Percentiles rank a stretch among this genome's conserved stretches.
These are phyloP conservation scores for Clonostachys sp. DNA, from an alignment of 2,329 filamentous ascomycete genomes.

Conservation along the genomic window DNA sequence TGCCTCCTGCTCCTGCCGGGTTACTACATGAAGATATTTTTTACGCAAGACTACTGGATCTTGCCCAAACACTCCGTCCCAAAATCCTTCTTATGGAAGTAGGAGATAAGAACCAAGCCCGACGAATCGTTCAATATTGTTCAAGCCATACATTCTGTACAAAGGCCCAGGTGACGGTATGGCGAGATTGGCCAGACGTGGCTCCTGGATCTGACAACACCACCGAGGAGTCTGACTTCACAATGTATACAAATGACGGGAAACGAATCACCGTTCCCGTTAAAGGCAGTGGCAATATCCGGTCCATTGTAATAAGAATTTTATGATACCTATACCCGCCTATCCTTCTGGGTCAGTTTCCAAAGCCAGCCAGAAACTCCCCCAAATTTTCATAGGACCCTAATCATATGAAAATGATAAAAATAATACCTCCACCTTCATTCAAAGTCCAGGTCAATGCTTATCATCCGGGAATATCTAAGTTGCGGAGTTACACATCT, in stretches of 20 bases:
- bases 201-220: conserved; percentile 6
- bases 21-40: conserved; percentile 51
- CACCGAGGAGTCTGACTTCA: conserved; percentile 11
- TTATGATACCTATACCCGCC: neutral
- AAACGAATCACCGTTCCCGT: conserved; percentile 14
- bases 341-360: no score
- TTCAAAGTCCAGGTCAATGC: no score
- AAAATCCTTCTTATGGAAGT: conserved; percentile 65
- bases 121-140: conserved; percentile 52
- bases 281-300: conserved; percentile 42
- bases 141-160: conserved; percentile 14
- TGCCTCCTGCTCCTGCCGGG: conserved; percentile 16
- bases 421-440: no score
- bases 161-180: conserved; percentile 53
- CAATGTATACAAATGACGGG: conserved; percentile 12
- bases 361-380: no score
- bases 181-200: conserved; percentile 62
- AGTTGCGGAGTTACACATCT: no score
- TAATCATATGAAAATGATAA: no score
- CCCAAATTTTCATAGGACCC: no score
- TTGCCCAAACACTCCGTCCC: conserved; percentile 44
- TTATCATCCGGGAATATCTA: no score
- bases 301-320: conserved; percentile 31
- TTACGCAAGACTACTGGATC: conserved; percentile 59
- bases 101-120: conserved; percentile 64